Base-by-base conservation (phyloP, 1,284 basidiomycete species). In the Kalmanozyma brasiliensis region DNA sequence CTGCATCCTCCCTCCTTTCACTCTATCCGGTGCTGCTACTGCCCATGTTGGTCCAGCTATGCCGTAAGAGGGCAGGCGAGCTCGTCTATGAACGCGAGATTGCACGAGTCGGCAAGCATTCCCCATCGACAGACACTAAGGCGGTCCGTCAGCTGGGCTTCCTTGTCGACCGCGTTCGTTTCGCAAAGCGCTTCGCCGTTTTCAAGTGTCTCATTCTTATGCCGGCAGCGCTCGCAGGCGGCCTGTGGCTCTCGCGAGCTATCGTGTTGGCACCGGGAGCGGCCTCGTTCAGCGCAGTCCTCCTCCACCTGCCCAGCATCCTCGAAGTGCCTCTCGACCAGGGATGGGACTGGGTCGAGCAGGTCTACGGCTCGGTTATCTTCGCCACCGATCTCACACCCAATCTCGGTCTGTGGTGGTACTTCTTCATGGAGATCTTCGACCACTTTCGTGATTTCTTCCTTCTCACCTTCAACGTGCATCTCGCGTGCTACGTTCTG, bases 401-500 rank as follows among this genome's bases (percentile, higher is more conserved):
- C 0, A 97, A 95, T 76, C 88, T 92, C 8, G 95, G 95, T 3
- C 84, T 98, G 34, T 94, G 92, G 90, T 98, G 96, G 96, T 98
- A 98, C 84, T 98, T 98, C 84, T 97, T 98, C 84, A 97, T 94
- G 13, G 94, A 98, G 82, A 98, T 98, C 90, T 99, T 99, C 76
- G 94, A 97, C 79, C 92, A 98, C 83, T 99, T 98, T 85, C 86
- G 94, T 29, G 87, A 89, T 3, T 98, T 98, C 84, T 99, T 97
- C 86, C 85, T 96, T 17, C 90, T 94, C 85, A 91, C 92, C n/a
- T 98, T 98, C 83, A 93, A 92, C 37, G 73, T 92, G 3, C 96
- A 98, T 79, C 85, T 93, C 16, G 79, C 90, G 14, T 91, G 93
- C 51, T 98, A 97, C 77, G 86, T 91, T 4, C 85, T 88, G 1